Conservation (phyloP, 129 eudicot genomes). For the Centella asiatica region DNA sequence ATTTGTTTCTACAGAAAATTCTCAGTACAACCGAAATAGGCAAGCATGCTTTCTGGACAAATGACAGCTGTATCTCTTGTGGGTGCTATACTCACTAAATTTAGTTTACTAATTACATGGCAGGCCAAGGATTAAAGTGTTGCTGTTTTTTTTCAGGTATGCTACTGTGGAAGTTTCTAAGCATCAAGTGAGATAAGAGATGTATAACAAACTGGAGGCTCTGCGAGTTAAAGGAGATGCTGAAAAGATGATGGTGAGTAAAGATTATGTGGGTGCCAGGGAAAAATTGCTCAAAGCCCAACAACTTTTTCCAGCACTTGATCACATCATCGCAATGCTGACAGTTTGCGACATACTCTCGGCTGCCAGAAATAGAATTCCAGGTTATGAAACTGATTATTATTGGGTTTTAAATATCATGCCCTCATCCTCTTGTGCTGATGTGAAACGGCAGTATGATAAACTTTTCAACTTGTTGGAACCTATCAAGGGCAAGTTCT, state of each 20-base stretch:
- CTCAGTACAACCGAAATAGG: not conserved
- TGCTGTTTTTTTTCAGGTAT: conserved; percentile 8
- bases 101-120: not conserved
- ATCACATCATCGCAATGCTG: conserved; percentile 44
- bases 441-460: conserved; percentile 33
- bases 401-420: conserved; percentile 59
- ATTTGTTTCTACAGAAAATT: too few relatives aligned
- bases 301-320: conserved; percentile 41
- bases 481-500: conserved; percentile 50
- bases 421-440: conserved; percentile 36
- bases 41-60: too few relatives aligned
- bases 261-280: conserved; percentile 46
- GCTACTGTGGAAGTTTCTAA: conserved; percentile 10
- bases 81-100: conserved; percentile 2
- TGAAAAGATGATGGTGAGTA: conserved; percentile 33
- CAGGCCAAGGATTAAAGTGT: conserved; percentile 1
- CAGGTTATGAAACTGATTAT: conserved; percentile 44
- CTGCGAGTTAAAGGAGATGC: conserved; percentile 49
- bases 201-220: conserved; percentile 44
- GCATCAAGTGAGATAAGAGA: conserved; percentile 14
- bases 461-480: conserved; percentile 37
- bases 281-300: conserved; percentile 39
- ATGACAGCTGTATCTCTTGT: not conserved
- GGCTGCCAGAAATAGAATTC: conserved; percentile 33
- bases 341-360: conserved; percentile 46